Conservation (phyloP, 257 asterid genomes). For the Paraleonurus japonicus region DNA sequence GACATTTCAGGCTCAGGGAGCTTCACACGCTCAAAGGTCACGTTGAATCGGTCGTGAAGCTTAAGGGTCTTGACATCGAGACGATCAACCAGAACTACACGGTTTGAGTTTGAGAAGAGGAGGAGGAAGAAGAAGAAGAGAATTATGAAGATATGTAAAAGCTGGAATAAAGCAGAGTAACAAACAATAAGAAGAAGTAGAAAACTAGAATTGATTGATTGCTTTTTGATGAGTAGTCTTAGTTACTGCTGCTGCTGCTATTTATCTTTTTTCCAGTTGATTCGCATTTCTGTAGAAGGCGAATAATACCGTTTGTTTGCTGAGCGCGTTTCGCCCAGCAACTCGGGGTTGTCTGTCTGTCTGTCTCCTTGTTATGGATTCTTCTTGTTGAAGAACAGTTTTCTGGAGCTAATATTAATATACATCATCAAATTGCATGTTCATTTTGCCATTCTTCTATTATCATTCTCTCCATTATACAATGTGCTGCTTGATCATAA, state of each 20-base stretch:
- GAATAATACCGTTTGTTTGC: not conserved
- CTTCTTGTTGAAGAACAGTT: slow-evolving; percentile 8
- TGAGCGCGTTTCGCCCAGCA: not conserved
- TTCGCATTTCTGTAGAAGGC: slow-evolving; percentile 1
- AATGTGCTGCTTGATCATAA: not conserved
- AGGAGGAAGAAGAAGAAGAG: not conserved
- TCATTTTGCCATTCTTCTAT: not conserved
- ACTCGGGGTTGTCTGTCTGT: not conserved
- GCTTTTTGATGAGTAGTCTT: slow-evolving; percentile 10
- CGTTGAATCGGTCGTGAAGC: slow-evolving; percentile 55
- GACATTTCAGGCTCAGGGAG: slow-evolving; percentile 46
- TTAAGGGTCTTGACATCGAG: slow-evolving; percentile 55
- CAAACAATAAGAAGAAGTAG: slow-evolving; percentile 21
- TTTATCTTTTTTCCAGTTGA: slow-evolving; percentile 20
- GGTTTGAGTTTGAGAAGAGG: slow-evolving; percentile 25
- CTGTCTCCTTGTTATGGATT: not conserved
- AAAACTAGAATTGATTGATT: slow-evolving; percentile 19
- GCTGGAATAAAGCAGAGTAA: slow-evolving; percentile 20
- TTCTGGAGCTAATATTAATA: slow-evolving; percentile 14
- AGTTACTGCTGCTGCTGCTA: not conserved
- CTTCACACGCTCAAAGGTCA: slow-evolving; percentile 61
- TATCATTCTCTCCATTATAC: not conserved
- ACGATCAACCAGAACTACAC: slow-evolving; percentile 50
- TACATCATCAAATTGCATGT: not conserved
- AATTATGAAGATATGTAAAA: not conserved